Percentiles rank a stretch among this genome's conserved stretches.
These are phyloP conservation scores for Butyriboletus loyo DNA, from an alignment of 768 basidiomycete genomes.

Conservation along the genomic window DNA sequence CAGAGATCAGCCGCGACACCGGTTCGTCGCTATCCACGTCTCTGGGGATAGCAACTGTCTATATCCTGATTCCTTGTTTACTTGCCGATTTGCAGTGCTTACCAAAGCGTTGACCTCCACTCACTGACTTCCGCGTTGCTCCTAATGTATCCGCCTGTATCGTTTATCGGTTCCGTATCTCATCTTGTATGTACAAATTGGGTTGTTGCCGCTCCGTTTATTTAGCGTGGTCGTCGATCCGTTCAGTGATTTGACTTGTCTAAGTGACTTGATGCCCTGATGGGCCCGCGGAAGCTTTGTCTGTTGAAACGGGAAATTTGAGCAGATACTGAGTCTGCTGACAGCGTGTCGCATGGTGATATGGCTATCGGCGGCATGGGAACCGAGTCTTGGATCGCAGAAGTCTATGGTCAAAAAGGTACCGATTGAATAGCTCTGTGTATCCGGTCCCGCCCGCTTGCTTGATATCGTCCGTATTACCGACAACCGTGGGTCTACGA, in stretches of 20 bases:
- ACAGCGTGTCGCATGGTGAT: background rate
- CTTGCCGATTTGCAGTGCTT: slow-evolving; percentile 14
- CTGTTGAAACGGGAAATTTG: background rate
- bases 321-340: background rate
- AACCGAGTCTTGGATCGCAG: background rate
- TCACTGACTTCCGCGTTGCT: slow-evolving; percentile 9
- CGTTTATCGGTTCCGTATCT: background rate
- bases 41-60: background rate
- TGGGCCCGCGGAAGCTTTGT: background rate
- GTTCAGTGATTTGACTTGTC: background rate
- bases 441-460: slow-evolving; percentile 1
- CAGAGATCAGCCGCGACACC: slow-evolving; percentile 67
- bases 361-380: background rate
- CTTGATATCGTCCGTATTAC: slow-evolving; percentile 5
- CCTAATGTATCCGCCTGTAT: background rate
- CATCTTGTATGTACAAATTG: background rate
- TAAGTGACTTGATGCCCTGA: background rate
- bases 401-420: background rate
- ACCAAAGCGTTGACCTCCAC: slow-evolving; percentile 16
- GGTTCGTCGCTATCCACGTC: slow-evolving; percentile 46
- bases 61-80: background rate
- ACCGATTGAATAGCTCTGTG: background rate
- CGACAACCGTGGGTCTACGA: slow-evolving; percentile 26
- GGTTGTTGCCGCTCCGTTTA: too few relatives aligned
- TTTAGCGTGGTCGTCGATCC: background rate